Evolutionary conservation across 176 grass and related monocot genomes (phyloP).

Genomic region (Aegilops umbellulata): DNA sequence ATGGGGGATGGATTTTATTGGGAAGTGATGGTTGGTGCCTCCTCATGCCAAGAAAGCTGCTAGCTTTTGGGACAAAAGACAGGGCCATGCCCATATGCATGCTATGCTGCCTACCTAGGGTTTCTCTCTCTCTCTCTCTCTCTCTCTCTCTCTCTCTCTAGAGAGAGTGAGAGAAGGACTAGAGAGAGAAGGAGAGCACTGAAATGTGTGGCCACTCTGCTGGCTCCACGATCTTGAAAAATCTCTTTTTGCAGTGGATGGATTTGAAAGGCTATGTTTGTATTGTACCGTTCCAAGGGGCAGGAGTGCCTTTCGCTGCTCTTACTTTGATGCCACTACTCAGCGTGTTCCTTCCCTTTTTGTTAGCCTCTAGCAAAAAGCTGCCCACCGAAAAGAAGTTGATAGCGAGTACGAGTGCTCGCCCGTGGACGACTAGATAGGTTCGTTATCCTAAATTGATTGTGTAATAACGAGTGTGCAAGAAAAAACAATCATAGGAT

Average conservation of each 20-base stretch:
- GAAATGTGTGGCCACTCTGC: slow-evolving; percentile 46
- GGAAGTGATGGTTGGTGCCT: slow-evolving; percentile 62
- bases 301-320: slow-evolving; percentile 43
- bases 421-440: slow-evolving; percentile 33
- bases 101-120: slow-evolving; percentile 34
- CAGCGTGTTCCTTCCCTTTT: slow-evolving; percentile 43
- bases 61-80: slow-evolving; percentile 34
- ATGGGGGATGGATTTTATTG: slow-evolving; percentile 35
- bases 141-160: too few species aligned
- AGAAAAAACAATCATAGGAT: slow-evolving; percentile 27
- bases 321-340: slow-evolving; percentile 56
- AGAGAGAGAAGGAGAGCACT: slow-evolving; percentile 26
- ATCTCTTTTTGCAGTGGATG: slow-evolving; percentile 40
- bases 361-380: slow-evolving; percentile 50
- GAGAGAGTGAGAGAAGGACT: neutral
- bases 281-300: slow-evolving; percentile 47
- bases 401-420: neutral
- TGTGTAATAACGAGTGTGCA: slow-evolving; percentile 34
- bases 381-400: slow-evolving; percentile 25
- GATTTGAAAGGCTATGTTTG: slow-evolving; percentile 64
- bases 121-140: slow-evolving; percentile 2
- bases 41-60: slow-evolving; percentile 59
- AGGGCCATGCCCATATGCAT: slow-evolving; percentile 21
- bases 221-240: slow-evolving; percentile 45
- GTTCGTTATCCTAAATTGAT: slow-evolving; percentile 57